These are phyloP conservation scores for Cotoneaster glaucophyllus DNA, from an alignment of 306 rosid species.

Conservation along the genomic window DNA sequence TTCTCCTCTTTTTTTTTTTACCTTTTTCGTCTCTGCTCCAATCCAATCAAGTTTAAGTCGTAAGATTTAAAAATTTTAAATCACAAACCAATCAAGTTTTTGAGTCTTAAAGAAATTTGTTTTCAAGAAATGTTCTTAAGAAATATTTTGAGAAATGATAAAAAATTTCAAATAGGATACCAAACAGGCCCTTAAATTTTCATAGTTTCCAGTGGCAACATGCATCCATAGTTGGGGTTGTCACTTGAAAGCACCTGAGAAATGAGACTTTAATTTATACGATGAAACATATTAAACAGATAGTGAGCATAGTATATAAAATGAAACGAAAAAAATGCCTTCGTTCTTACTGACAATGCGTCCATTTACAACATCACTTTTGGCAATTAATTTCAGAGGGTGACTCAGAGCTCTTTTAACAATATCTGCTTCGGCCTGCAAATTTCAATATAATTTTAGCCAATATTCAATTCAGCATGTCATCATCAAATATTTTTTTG, in stretches of 20 bases:
- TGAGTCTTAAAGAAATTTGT: too few relatives aligned
- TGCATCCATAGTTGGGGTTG: slow-evolving; percentile 65
- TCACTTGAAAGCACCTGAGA: slow-evolving; percentile 74
- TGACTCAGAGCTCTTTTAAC: slow-evolving; percentile 88
- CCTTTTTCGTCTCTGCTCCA: too few relatives aligned
- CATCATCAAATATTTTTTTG: not conserved
- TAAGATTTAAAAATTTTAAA: too few relatives aligned
- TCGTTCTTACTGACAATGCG: slow-evolving; percentile 95
- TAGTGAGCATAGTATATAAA: not conserved
- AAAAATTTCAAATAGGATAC: too few relatives aligned
- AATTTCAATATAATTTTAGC: not conserved
- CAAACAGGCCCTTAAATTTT: too few relatives aligned
- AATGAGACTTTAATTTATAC: not conserved
- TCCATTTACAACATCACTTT: slow-evolving; percentile 96
- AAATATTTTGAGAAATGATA: too few relatives aligned
- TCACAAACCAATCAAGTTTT: too few relatives aligned
- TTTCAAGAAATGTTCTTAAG: too few relatives aligned
- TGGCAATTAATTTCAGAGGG: slow-evolving; percentile 89
- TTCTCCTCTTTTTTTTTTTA: too few relatives aligned
- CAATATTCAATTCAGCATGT: too few relatives aligned
- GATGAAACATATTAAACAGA: not conserved
- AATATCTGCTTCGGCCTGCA: slow-evolving; percentile 92
- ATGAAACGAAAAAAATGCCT: slow-evolving; percentile 33
- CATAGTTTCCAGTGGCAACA: slow-evolving; percentile 89
- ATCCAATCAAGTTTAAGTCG: too few relatives aligned